Evolutionary conservation across 805 yeast genomes (phyloP), one percentile per base, ranked within the genome.

Genomic region (Saccharomycopsis sp.): DNA sequence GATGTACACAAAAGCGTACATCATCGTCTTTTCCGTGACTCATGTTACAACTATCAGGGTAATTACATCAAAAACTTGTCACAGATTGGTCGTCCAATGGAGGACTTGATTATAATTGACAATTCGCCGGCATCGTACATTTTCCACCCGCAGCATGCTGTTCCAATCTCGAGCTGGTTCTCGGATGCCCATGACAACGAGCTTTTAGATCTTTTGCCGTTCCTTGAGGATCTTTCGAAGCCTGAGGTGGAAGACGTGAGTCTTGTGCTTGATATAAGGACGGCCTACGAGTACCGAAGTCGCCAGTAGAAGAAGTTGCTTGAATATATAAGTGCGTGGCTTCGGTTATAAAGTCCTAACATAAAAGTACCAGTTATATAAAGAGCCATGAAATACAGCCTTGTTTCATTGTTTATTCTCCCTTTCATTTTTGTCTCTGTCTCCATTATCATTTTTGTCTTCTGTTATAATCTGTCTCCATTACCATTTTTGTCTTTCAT

Each of bases 71-170:
- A 94, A 74, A 93, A 94, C 70, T 77, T 94, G 64, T 85, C 96
- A 3, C 97, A 90, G 71, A 83, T 94, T 65, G 99, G 99, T 12
- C 79, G 99, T 67, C 97, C 97, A 1, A 75, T 94, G 62, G 74
- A 80, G 58, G 96, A 91, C 64, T 76, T 87, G 51, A 91, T 94
- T 58, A 94, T 94, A 64, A 84, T 94, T 64, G 99, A 94, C 75
- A 94, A 94, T 72, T 92, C 98, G 1, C 98, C 99, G 0, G 97
- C 98, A 2, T 89, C 97, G n/a, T 94, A 94, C 72, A 85, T 93
- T 58, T 89, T 94, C 78, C 98, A 94, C 70, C 99, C 99, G 20
- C 96, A 90, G 71, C 97, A 94, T 74, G 96, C 98, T 7, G 87
- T 94, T 29, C 99, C 99, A 23, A 89, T 94, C 29, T 89, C 97